Evolutionary conservation across 495 filamentous ascomycete species (phyloP).

Genomic region (Lasiosphaeria hispida): DNA sequence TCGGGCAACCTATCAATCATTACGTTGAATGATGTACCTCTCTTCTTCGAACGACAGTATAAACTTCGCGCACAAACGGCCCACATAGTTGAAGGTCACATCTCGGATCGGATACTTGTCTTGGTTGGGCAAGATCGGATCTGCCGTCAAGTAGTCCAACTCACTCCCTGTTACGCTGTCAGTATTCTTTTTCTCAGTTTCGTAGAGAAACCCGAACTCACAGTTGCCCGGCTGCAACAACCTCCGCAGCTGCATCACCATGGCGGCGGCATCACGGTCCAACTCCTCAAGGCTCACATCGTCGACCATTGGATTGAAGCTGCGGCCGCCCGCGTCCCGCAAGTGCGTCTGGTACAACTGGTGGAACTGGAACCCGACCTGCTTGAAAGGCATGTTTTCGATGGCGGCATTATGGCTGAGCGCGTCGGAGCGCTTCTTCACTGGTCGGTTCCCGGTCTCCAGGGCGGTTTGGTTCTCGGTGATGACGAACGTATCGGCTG

Average conservation of each 20-base stretch:
- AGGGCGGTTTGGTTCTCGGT: constrained; percentile 47
- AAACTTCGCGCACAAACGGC: constrained; percentile 49
- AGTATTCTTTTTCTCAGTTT: constrained; percentile 13
- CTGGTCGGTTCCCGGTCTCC: constrained; percentile 26
- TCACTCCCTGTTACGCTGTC: constrained; percentile 37
- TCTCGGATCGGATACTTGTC: constrained; percentile 44
- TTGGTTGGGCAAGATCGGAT: constrained; percentile 42
- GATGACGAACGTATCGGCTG: constrained; percentile 48
- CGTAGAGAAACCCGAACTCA: constrained; percentile 26
- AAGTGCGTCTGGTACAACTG: constrained; percentile 52
- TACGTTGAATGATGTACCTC: constrained; percentile 27
- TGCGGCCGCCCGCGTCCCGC: constrained; percentile 38
- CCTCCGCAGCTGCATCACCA: constrained; percentile 42
- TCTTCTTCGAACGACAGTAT: constrained; percentile 50
- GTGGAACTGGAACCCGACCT: constrained; percentile 54
- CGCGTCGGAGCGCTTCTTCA: constrained; percentile 40
- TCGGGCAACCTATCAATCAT: not conserved
- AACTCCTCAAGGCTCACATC: constrained; percentile 36
- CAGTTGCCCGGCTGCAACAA: constrained; percentile 38
- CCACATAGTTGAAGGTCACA: constrained; percentile 48
- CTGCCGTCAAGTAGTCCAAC: constrained; percentile 45
- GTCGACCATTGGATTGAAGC: constrained; percentile 47
- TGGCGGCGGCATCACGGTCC: constrained; percentile 35
- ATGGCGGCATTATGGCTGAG: constrained; percentile 41
- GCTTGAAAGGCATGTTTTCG: constrained; percentile 51